Evolutionary conservation across 192 early-diverging fungal genomes (phyloP).

Genomic region (Coemansia sp.): DNA sequence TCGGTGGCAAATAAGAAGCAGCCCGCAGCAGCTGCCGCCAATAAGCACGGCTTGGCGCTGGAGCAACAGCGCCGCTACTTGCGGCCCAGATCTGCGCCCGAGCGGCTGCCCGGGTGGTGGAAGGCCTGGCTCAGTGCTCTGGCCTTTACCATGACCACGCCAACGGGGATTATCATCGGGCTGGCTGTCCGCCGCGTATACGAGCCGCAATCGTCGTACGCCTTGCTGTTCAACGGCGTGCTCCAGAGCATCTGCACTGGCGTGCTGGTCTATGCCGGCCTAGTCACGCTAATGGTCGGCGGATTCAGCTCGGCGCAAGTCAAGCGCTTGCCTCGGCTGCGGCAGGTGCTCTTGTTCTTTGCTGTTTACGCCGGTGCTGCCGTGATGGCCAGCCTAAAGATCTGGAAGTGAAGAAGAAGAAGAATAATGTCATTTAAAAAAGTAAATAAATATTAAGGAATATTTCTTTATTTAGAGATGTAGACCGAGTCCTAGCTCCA

Average conservation of each 20-base stretch:
- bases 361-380: slow-evolving; percentile 47
- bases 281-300: slow-evolving; percentile 67
- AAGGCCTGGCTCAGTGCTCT: slow-evolving; percentile 58
- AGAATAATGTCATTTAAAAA: background rate
- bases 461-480: background rate
- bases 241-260: slow-evolving; percentile 76
- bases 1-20: background rate
- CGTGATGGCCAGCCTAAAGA: slow-evolving; percentile 41
- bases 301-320: slow-evolving; percentile 60
- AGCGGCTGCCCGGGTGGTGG: slow-evolving; percentile 52
- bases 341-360: slow-evolving; percentile 31
- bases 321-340: slow-evolving; percentile 19
- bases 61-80: slow-evolving; percentile 14
- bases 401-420: slow-evolving; percentile 30
- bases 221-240: slow-evolving; percentile 67
- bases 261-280: slow-evolving; percentile 74
- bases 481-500: slow-evolving; percentile 13
- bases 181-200: slow-evolving; percentile 67
- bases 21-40: background rate
- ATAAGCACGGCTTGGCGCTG: background rate
- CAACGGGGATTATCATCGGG: slow-evolving; percentile 76
- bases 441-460: background rate
- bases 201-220: slow-evolving; percentile 60
- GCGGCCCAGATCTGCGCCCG: slow-evolving; percentile 26
- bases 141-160: slow-evolving; percentile 70